Evolutionary conservation across 306 rosid genomes (phyloP).

Genomic region (Macrotyloma uniflorum): DNA sequence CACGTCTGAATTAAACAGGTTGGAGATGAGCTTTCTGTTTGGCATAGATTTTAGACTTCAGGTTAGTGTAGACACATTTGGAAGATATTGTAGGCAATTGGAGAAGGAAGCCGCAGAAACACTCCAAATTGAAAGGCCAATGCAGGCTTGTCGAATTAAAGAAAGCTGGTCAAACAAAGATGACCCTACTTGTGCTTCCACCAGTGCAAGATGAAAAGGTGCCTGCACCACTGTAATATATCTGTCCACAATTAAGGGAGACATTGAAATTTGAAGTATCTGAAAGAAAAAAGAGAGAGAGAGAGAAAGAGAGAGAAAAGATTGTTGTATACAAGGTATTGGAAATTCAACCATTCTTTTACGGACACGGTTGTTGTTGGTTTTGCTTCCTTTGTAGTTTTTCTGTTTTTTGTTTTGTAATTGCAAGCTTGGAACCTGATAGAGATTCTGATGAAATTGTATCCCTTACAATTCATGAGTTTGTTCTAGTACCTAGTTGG

Average conservation of each 20-base stretch:
- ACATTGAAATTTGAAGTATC: conserved; percentile 30
- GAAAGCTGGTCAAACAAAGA: conserved; percentile 82
- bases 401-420: conserved; percentile 14
- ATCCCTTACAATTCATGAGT: conserved; percentile 20
- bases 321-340: conserved; percentile 30
- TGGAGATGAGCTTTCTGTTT: conserved; percentile 89
- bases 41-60: conserved; percentile 87
- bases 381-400: conserved; percentile 28
- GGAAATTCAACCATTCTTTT: conserved; percentile 34
- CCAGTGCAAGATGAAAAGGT: conserved; percentile 67
- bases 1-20: conserved; percentile 77
- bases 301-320: too few species aligned
- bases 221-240: conserved; percentile 32
- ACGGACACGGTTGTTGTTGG: conserved; percentile 10
- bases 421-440: conserved; percentile 31
- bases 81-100: conserved; percentile 69
- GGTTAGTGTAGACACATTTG: conserved; percentile 71
- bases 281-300: not conserved
- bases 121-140: conserved; percentile 75
- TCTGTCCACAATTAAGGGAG: conserved; percentile 12
- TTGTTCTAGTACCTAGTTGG: not conserved
- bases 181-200: conserved; percentile 65
- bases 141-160: conserved; percentile 71
- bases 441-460: conserved; percentile 41
- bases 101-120: conserved; percentile 69